Evolutionary conservation across 257 asterid genomes (phyloP), one percentile per base, ranked within the genome.

Genomic region (Perilla frutescens): DNA sequence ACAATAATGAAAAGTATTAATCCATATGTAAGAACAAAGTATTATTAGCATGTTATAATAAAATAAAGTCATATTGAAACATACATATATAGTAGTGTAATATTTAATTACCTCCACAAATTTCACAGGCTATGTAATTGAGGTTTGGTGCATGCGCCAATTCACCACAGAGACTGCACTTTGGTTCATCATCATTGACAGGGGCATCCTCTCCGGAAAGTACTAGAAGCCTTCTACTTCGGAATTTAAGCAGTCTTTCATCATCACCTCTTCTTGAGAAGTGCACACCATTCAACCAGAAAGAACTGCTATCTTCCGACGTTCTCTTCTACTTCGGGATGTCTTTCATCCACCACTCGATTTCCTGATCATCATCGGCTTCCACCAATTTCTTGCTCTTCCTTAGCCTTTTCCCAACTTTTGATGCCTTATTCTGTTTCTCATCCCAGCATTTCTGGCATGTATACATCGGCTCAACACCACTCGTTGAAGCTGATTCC

Each of bases 241-340:
- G 84, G 72, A 83, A 87, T 50, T 78, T 31, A 15, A 14, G 3
- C 90, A 56, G 84, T 63, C 87, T 81, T 70, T 81, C 91, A 75
- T 92, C 96, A 62, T 88, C 74, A 20, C 26, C 26, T 20, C 26
- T 20, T 20, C 26, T 20, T 20, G 26, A 20, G 32, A 90, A 59
- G 44, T 60, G 83, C 12, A 92, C 78, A 70, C 97, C 97, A 67
- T 92, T 90, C 64, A 84, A 73, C 97, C 96, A 92, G 85, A 85
- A 92, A 68, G 26, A 20, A 20, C 26, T 20, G 26, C 26, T 20
- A 20, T 20, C 26, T 20, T 20, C 26, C 26, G 26, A 87, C 79
- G 80, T 79, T 81, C 77, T 72, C 78, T 11, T 41, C 73, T 58
- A 60, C 13, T 77, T 75, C 15, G 77, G 79, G 81, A 8, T 43